Conservation (phyloP, 2,329 filamentous ascomycete genomes). For the Colletotrichum musae region DNA sequence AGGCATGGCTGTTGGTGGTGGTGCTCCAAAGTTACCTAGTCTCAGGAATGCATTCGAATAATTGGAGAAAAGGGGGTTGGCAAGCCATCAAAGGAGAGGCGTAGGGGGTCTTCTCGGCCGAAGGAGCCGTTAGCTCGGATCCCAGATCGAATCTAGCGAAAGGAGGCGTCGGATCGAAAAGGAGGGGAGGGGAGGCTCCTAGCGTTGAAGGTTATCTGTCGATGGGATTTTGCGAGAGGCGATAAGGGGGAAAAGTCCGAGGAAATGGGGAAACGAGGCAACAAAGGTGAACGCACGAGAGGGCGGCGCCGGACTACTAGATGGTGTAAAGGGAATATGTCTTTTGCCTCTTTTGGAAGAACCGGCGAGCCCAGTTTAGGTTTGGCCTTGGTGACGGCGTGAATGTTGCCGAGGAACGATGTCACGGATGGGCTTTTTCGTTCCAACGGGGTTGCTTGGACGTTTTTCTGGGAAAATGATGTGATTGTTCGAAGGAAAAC, state of each 20-base stretch:
- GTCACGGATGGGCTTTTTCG: background rate
- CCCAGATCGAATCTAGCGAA: background rate
- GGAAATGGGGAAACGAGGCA: background rate
- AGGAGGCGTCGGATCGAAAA: conserved; percentile 9
- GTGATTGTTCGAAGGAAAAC: background rate
- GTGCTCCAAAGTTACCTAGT: no score
- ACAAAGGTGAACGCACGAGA: background rate
- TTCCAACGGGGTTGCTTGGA: conserved; percentile 2
- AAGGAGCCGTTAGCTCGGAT: conserved; percentile 20
- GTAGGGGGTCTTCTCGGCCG: conserved; percentile 21
- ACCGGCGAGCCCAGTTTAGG: conserved; percentile 6
- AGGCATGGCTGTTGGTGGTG: no score
- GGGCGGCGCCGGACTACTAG: background rate
- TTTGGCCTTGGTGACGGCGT: conserved; percentile 2
- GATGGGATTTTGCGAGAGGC: background rate
- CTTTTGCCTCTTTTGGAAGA: conserved; percentile 12
- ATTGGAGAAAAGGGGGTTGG: no score
- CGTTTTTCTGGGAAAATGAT: conserved; percentile 7
- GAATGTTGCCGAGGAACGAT: conserved; percentile 1
- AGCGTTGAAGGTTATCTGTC: conserved; percentile 29
- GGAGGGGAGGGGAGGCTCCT: background rate
- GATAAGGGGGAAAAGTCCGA: background rate
- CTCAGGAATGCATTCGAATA: no score
- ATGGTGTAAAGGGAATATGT: background rate
- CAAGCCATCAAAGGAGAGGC: no score